phyloP scores from a whole-genome alignment of 2,329 filamentous ascomycete genomes.

The Colletotrichum sp. region DNA sequence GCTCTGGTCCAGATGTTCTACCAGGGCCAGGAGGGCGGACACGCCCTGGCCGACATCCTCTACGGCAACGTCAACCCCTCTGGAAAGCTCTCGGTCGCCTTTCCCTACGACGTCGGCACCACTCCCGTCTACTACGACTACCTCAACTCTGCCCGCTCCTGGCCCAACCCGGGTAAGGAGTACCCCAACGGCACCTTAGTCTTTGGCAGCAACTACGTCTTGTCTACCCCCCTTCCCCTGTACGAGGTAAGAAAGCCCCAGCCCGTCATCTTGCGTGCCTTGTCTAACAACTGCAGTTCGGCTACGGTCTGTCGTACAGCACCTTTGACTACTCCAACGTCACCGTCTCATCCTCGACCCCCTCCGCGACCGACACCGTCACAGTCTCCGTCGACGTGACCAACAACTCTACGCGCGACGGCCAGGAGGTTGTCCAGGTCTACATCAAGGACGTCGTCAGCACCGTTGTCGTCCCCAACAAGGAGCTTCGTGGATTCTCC shows the following conservation, averaged over 20 bases:
- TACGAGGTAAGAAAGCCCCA: slow-evolving; percentile 44
- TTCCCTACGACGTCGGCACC: slow-evolving; percentile 71
- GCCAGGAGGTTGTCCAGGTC: slow-evolving; percentile 71
- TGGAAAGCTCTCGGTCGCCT: slow-evolving; percentile 69
- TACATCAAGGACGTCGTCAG: slow-evolving; percentile 69
- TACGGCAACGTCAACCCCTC: slow-evolving; percentile 70
- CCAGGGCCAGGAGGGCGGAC: slow-evolving; percentile 70
- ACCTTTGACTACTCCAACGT: slow-evolving; percentile 65
- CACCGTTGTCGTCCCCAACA: slow-evolving; percentile 68
- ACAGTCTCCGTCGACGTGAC: slow-evolving; percentile 66
- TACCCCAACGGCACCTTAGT: slow-evolving; percentile 64
- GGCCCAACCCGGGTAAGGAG: slow-evolving; percentile 56
- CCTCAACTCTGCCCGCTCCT: slow-evolving; percentile 67
- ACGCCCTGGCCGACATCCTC: slow-evolving; percentile 69
- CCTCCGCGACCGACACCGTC: slow-evolving; percentile 54
- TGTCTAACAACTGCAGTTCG: slow-evolving; percentile 51
- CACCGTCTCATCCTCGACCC: slow-evolving; percentile 52
- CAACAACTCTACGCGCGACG: slow-evolving; percentile 62
- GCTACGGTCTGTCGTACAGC: slow-evolving; percentile 70
- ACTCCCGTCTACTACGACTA: slow-evolving; percentile 76
- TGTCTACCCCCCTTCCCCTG: slow-evolving; percentile 62
- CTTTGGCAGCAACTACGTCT: slow-evolving; percentile 71
- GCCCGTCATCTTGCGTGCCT: not conserved
- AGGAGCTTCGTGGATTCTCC: slow-evolving; percentile 69
- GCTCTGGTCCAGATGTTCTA: slow-evolving; percentile 79